These are phyloP conservation scores for Podila clonocystis DNA, from an alignment of 192 early-diverging fungal genomes.

Conservation along the genomic window DNA sequence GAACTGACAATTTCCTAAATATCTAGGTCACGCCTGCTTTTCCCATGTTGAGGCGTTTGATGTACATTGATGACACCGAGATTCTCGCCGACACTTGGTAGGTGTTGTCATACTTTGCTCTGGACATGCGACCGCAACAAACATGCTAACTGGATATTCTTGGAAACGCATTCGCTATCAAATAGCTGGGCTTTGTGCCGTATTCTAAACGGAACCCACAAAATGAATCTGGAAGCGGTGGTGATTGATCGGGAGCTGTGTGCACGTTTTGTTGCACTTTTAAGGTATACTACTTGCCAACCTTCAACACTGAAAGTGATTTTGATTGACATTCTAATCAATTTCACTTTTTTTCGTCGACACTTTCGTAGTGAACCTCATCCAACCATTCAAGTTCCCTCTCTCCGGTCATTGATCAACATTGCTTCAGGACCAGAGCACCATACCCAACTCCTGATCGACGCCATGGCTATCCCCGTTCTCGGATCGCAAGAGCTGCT, in stretches of 20 bases:
- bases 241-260: constrained; percentile 42
- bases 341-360: no score
- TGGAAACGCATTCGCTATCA: not conserved
- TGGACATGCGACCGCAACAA: not conserved
- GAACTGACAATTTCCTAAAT: not conserved
- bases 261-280: constrained; percentile 27
- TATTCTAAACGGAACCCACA: constrained; percentile 48
- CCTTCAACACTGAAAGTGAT: not conserved
- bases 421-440: constrained; percentile 51
- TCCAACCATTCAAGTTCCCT: constrained; percentile 48
- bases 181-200: constrained; percentile 52
- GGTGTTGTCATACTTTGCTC: not conserved
- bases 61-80: constrained; percentile 49
- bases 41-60: constrained; percentile 38
- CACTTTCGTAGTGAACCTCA: constrained; percentile 29
- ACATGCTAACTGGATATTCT: not conserved
- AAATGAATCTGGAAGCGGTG: constrained; percentile 45
- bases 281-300: constrained; percentile 13
- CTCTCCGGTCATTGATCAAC: constrained; percentile 42
- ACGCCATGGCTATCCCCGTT: constrained; percentile 44
- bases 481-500: constrained; percentile 34
- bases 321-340: no score
- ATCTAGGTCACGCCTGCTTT: constrained; percentile 43
- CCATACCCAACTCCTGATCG: constrained; percentile 47
- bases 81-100: constrained; percentile 50